A percentile compares a stretch with the other conserved stretches of the same genome.
phyloP scores from a whole-genome alignment of 2,329 filamentous ascomycete genomes.

The Colletotrichum chlorophyti region DNA sequence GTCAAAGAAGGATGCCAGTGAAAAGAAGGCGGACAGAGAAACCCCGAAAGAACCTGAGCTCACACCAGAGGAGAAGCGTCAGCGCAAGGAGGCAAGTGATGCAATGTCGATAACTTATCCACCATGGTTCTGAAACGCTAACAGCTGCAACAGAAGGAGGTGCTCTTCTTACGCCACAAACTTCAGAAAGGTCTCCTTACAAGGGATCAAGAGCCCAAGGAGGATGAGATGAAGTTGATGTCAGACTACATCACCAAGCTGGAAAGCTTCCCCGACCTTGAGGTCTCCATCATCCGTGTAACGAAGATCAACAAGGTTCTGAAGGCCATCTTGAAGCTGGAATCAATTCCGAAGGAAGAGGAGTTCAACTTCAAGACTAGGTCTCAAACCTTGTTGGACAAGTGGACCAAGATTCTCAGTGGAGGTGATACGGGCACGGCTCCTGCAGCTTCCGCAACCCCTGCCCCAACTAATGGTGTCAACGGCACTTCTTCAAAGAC shows the following conservation, averaged over 20 bases:
- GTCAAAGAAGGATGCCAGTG: conserved; percentile 57
- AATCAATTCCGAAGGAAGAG: conserved; percentile 84
- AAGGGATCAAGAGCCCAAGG: conserved; percentile 83
- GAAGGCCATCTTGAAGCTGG: conserved; percentile 90
- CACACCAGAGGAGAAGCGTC: conserved; percentile 62
- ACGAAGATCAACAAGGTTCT: conserved; percentile 99
- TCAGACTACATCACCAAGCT: conserved; percentile 80
- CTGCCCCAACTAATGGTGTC: conserved; percentile 50
- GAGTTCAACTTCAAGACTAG: conserved; percentile 89
- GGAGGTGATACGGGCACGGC: conserved; percentile 54
- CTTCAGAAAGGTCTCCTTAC: conserved; percentile 93
- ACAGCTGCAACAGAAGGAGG: conserved; percentile 64
- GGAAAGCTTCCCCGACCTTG: conserved; percentile 79
- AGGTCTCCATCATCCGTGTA: conserved; percentile 83
- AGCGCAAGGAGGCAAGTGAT: conserved; percentile 67
- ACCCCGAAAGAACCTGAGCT: conserved; percentile 63
- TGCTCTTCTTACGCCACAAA: conserved; percentile 93
- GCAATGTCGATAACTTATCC: conserved; percentile 1
- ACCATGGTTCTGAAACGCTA: conserved; percentile 34
- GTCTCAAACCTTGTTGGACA: conserved; percentile 78
- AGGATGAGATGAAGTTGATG: conserved; percentile 82
- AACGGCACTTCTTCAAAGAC: conserved; percentile 50
- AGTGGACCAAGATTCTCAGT: conserved; percentile 87
- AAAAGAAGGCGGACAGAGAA: conserved; percentile 63
- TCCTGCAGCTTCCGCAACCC: conserved; percentile 39